A percentile compares a stretch with the other conserved stretches of the same genome.
Conservation (phyloP, 306 rosid genomes). For the Prunus salicina region DNA sequence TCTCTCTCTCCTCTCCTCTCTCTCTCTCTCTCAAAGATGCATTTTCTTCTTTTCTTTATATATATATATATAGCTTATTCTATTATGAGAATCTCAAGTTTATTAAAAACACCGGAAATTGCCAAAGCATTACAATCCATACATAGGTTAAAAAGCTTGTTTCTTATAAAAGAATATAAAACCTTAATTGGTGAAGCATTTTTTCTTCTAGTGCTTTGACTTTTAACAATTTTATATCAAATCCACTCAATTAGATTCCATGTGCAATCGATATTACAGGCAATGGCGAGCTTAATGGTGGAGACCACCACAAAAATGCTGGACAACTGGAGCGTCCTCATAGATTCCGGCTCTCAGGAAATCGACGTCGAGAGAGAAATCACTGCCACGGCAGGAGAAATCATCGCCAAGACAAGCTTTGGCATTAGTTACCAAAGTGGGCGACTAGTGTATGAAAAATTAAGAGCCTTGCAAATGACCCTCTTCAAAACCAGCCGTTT, state of each 20-base stretch:
- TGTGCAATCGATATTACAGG: slow-evolving; percentile 36
- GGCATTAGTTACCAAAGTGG: slow-evolving; percentile 53
- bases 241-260: slow-evolving; percentile 9
- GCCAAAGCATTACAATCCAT: not conserved
- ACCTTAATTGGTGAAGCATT: not conserved
- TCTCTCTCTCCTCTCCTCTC: not conserved
- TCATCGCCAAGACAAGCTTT: slow-evolving; percentile 77
- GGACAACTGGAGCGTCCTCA: slow-evolving; percentile 49
- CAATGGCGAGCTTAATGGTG: slow-evolving; percentile 56
- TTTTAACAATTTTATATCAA: not conserved
- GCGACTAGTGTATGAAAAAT: slow-evolving; percentile 40
- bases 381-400: slow-evolving; percentile 59
- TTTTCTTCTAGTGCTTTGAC: not conserved
- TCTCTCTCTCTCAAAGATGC: not conserved
- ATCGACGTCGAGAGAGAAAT: slow-evolving; percentile 64
- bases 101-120: not conserved
- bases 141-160: not conserved
- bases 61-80: too few species aligned
- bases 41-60: too few species aligned
- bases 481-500: slow-evolving; percentile 64
- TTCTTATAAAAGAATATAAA: not conserved
- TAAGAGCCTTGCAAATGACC: slow-evolving; percentile 55
- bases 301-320: slow-evolving; percentile 66
- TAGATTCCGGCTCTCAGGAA: slow-evolving; percentile 43
- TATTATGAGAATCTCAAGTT: not conserved